Evolutionary conservation across 352 stramenopile genomes (phyloP).

Genomic region (Globisporangium parvum): DNA sequence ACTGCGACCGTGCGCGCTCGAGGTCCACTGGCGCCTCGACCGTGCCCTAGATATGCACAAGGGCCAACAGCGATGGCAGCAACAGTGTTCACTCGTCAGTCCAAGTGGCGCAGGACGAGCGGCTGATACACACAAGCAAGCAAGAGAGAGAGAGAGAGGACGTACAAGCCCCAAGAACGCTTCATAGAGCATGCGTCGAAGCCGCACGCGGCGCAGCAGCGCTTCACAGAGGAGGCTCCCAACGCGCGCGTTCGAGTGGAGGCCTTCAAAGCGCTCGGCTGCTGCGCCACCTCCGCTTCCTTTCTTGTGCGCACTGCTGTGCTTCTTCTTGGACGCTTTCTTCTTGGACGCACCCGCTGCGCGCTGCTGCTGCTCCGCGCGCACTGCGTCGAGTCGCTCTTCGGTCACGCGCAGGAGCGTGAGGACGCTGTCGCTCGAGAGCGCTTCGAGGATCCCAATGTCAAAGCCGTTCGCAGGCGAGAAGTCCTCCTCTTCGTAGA

Average conservation of each 20-base stretch:
- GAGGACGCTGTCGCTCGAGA: constrained; percentile 32
- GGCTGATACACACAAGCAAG: not conserved
- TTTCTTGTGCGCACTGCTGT: constrained; percentile 24
- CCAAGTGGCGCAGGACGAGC: not conserved
- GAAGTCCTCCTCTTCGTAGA: constrained; percentile 97
- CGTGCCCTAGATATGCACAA: constrained; percentile 19
- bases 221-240: constrained; percentile 50
- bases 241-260: constrained; percentile 49
- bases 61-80: not conserved
- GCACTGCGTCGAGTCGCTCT: constrained; percentile 35
- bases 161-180: constrained; percentile 33
- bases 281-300: not conserved
- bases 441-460: constrained; percentile 34
- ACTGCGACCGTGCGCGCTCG: constrained; percentile 28
- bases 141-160: no score
- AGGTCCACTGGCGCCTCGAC: constrained; percentile 41
- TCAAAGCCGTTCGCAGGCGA: constrained; percentile 64
- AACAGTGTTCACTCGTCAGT: not conserved
- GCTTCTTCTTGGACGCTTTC: constrained; percentile 67
- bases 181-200: constrained; percentile 40
- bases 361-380: constrained; percentile 46
- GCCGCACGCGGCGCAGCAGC: constrained; percentile 49
- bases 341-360: constrained; percentile 18
- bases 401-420: constrained; percentile 36
- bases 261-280: constrained; percentile 22